Percentiles rank a stretch among this genome's conserved stretches.
phyloP scores from a whole-genome alignment of 164 flowering plant genomes.

The Vitis cinerea region DNA sequence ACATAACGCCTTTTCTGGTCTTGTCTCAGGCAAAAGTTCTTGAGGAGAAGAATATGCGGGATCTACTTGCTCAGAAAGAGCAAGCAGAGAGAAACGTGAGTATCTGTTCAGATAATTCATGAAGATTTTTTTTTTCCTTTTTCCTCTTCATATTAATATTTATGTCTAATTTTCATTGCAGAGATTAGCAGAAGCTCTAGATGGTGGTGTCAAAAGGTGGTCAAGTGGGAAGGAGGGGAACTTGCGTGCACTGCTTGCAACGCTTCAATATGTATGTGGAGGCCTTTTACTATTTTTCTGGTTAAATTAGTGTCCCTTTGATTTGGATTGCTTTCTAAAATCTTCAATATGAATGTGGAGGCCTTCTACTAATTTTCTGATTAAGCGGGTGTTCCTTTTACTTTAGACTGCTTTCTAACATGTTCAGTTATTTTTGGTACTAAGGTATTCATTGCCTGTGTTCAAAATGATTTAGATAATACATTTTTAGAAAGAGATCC shows the following conservation, averaged over 20 bases:
- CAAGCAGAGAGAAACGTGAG: constrained; percentile 86
- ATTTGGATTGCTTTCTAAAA: neutral
- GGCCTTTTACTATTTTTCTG: neutral
- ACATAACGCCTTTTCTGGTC: neutral
- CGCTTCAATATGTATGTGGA: constrained; percentile 84
- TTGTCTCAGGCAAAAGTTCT: constrained; percentile 84
- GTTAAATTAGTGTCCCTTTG: neutral
- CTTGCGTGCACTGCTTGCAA: constrained; percentile 87
- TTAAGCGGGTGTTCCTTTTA: too few species aligned
- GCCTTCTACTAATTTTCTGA: too few species aligned
- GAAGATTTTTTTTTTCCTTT: constrained; percentile 6
- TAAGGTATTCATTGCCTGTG: too few species aligned
- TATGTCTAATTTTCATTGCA: constrained; percentile 31
- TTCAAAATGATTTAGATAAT: too few species aligned
- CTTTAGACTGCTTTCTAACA: too few species aligned
- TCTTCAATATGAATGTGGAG: neutral
- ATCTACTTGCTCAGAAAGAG: constrained; percentile 78
- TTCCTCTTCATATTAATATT: neutral
- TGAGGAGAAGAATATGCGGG: constrained; percentile 88
- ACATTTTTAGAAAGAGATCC: too few species aligned
- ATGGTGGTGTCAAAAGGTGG: constrained; percentile 92
- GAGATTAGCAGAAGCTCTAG: constrained; percentile 84
- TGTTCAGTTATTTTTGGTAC: too few species aligned
- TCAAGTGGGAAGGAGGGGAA: constrained; percentile 87
- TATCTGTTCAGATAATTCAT: constrained; percentile 3